phyloP scores from a whole-genome alignment of 768 basidiomycete species.

The Hysterangium stoloniferum region DNA sequence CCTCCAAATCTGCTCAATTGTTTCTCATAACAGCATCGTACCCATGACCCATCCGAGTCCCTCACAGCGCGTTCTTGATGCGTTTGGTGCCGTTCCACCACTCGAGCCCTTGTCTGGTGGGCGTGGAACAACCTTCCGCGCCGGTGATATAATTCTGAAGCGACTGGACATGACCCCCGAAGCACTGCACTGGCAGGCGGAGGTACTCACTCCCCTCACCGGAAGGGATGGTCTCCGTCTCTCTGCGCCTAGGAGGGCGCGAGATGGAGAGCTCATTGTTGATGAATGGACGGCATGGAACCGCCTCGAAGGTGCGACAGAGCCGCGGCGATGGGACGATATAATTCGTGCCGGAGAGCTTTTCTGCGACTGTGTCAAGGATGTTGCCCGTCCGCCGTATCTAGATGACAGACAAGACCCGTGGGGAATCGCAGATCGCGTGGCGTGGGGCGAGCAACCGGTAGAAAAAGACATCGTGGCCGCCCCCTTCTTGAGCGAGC shows the following conservation, averaged over 20 bases:
- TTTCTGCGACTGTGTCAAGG: not conserved
- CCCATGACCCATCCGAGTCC: not conserved
- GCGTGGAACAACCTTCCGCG: not conserved
- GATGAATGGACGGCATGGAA: slow-evolving; percentile 1
- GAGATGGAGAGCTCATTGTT: not conserved
- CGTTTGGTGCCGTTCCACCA: not conserved
- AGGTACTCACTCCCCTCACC: not conserved
- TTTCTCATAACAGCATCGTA: too few species aligned
- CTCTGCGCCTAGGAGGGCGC: not conserved
- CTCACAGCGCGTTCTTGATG: not conserved
- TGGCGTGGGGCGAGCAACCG: not conserved
- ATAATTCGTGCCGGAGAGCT: not conserved
- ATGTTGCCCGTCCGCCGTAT: not conserved
- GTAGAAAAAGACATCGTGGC: not conserved
- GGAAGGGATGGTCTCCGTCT: not conserved
- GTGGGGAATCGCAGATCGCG: not conserved
- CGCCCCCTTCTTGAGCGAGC: too few species aligned
- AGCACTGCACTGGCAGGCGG: not conserved
- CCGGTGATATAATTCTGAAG: not conserved
- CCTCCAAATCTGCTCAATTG: too few species aligned
- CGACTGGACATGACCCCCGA: not conserved
- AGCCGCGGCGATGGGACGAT: not conserved
- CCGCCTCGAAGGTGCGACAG: not conserved
- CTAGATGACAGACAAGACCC: not conserved
- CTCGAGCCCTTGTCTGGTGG: not conserved